Evolutionary conservation across 2,329 filamentous ascomycete species (phyloP).

Genomic region (Colletotrichum trifolii): DNA sequence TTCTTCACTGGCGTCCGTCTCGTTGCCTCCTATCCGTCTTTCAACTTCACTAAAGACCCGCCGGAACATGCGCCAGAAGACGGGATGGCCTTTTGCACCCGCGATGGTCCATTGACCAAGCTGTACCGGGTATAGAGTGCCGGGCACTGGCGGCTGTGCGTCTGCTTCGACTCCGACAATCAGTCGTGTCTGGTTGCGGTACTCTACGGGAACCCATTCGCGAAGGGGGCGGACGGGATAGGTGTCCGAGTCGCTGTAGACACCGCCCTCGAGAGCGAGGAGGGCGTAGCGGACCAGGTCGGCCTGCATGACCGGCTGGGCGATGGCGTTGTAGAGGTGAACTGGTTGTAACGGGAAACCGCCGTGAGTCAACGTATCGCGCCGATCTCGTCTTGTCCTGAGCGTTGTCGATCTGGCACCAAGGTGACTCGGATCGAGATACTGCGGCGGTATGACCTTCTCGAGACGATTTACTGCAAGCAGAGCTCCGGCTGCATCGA

Average conservation of each 20-base stretch:
- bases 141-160: neutral
- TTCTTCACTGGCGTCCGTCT: neutral
- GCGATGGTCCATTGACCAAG: neutral
- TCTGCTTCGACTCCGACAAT: neutral
- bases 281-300: neutral
- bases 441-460: neutral
- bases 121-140: neutral
- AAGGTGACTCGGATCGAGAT: neutral
- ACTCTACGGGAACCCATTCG: neutral
- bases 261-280: neutral
- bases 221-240: neutral
- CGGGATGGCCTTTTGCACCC: neutral
- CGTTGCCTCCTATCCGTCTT: neutral
- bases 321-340: neutral
- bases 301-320: neutral
- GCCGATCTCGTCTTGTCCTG: neutral
- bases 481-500: neutral
- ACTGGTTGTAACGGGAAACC: neutral
- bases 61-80: neutral
- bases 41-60: neutral
- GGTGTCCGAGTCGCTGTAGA: slow-evolving; percentile 1
- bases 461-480: neutral
- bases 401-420: neutral
- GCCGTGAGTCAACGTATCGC: neutral
- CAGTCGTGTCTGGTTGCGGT: neutral